Base-by-base conservation (phyloP, 1,284 basidiomycete species). In the Ceratorhiza oryzae-sativae region DNA sequence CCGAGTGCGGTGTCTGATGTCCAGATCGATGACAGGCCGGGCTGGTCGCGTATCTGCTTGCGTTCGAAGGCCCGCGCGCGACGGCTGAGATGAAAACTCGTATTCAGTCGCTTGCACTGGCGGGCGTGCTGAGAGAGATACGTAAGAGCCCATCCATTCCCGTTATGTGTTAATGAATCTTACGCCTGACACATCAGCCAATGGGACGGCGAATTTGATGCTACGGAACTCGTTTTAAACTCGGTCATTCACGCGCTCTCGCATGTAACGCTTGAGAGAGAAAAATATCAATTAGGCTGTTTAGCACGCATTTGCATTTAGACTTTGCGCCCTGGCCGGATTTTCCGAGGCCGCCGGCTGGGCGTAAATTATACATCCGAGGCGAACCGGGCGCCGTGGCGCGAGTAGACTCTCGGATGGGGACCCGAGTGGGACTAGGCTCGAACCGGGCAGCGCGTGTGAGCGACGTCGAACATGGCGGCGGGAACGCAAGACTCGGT, bases 181-280 rank as follows among this genome's bases (percentile, higher is more conserved):
- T 30, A 51, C 23, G 23, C 25, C 36, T 13, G 36, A 15, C 23
- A 27, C 10, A 27, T 61, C 36, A 68, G 63, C 63, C 15, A 68
- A 56, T 34, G 63, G 63, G 25, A 68, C 63, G 13, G 63, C 45
- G 34, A 68, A 68, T 68, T 68, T 68, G 63, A 68, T 68, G 63
- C 25, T 51, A 18, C 49, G 51, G n/a, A 68, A 68, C 51, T 27
- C 34, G 23, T 56, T 68, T 20, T 68, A 56, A 23, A 25, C 49
- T 4, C 49, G 2, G 49, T 32, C 49, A 13, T 8, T 53, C 55
- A 20, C 39, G 25, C 55, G 55, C 55, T 15, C 55, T 58, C 8
- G 46, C 32, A 36, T 55, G 53, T 55, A 55, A 6, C 6, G 49
- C 6, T n/a, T 41, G 8, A n/a, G 55, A 34, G 25, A 36, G 39